Evolutionary conservation across 2,329 filamentous ascomycete species (phyloP).

Genomic region (Colletotrichum sp.): DNA sequence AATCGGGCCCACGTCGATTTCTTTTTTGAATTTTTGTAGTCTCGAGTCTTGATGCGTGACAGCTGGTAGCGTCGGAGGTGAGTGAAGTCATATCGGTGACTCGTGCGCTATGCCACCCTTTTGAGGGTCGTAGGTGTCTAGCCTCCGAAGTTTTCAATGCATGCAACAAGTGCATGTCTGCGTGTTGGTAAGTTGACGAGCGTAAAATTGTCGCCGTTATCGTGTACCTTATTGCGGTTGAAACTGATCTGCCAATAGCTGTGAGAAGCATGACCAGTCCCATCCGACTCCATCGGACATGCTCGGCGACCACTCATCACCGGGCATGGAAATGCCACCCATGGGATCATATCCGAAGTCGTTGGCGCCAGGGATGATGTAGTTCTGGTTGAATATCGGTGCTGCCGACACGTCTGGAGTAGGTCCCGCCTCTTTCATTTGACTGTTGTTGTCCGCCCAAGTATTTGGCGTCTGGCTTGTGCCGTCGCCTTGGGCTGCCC

Average conservation of each 20-base stretch:
- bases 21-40: neutral
- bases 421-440: neutral
- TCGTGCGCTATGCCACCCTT: neutral
- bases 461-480: neutral
- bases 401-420: neutral
- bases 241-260: neutral
- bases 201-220: neutral
- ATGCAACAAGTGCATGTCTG: too few relatives aligned
- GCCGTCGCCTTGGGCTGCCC: neutral
- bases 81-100: neutral
- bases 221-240: neutral
- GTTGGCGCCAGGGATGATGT: neutral
- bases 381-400: neutral
- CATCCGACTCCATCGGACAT: constrained; percentile 6
- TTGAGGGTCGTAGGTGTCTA: accelerated
- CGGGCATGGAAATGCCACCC: neutral
- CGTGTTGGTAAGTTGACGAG: too few relatives aligned
- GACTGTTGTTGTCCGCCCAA: neutral
- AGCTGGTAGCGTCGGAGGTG: accelerated
- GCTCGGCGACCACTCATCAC: constrained; percentile 7
- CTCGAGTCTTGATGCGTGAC: neutral
- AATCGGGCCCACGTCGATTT: constrained; percentile 28
- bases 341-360: neutral
- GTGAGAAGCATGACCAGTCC: constrained; percentile 14
- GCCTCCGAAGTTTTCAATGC: accelerated